phyloP scores from a whole-genome alignment of 2,329 filamentous ascomycete genomes.

The Hypoxylon sp. region DNA sequence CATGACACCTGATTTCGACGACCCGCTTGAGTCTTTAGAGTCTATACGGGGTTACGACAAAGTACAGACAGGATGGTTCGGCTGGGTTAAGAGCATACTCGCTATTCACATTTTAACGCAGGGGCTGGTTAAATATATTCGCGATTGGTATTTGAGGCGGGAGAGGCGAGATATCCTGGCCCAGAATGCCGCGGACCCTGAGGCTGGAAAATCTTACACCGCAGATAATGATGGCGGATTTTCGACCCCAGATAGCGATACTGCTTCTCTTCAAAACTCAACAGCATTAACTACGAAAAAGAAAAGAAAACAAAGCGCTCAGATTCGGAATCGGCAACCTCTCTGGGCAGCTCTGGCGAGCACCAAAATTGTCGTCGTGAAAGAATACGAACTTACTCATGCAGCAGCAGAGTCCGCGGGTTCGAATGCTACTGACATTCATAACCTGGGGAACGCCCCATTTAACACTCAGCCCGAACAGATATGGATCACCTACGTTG shows the following conservation, averaged over 20 bases:
- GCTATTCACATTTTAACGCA: constrained; percentile 83
- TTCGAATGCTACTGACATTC: constrained; percentile 81
- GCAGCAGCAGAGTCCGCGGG: constrained; percentile 80
- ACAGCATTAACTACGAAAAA: constrained; percentile 77
- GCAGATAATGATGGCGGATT: constrained; percentile 64
- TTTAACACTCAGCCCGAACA: constrained; percentile 79
- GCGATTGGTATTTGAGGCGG: constrained; percentile 76
- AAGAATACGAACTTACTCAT: constrained; percentile 88
- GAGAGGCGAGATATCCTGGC: constrained; percentile 68
- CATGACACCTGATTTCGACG: constrained; percentile 61
- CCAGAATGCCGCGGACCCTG: constrained; percentile 70
- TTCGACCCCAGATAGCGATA: constrained; percentile 67
- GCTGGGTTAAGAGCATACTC: constrained; percentile 77
- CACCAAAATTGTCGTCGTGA: constrained; percentile 96
- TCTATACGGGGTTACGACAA: constrained; percentile 66
- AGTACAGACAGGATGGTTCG: constrained; percentile 67
- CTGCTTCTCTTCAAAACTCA: constrained; percentile 68
- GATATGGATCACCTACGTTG: constrained; percentile 86
- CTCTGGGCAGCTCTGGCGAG: constrained; percentile 95
- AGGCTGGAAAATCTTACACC: constrained; percentile 68
- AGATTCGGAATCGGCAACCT: constrained; percentile 90
- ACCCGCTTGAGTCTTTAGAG: constrained; percentile 62
- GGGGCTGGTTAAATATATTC: constrained; percentile 78
- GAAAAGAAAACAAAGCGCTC: constrained; percentile 90
- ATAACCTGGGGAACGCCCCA: constrained; percentile 82